Conservation (phyloP, 1,139 yeast genomes). For the Taphrina populina region DNA sequence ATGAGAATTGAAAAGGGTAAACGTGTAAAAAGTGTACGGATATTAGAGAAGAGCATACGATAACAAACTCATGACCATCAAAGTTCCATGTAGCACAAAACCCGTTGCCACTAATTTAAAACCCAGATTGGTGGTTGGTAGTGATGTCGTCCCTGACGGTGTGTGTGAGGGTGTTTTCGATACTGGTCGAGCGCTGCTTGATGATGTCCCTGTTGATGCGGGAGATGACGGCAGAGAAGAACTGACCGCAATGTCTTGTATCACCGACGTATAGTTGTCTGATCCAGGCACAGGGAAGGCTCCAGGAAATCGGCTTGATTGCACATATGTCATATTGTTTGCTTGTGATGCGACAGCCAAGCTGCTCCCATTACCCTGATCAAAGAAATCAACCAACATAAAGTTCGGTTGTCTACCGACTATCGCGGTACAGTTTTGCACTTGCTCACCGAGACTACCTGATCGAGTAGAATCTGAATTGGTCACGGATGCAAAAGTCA, state of each 20-base stretch:
- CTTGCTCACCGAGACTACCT: conserved; percentile 7
- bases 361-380: conserved; percentile 10
- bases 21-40: no score
- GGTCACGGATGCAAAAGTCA: conserved; percentile 14
- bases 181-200: no score
- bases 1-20: conserved; percentile 2
- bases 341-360: conserved; percentile 4
- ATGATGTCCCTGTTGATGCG: no score
- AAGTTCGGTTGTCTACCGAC: conserved; percentile 8
- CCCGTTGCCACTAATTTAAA: no score
- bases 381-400: conserved; percentile 14
- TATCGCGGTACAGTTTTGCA: background rate
- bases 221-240: no score
- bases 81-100: no score
- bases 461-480: background rate
- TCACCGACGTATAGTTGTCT: background rate
- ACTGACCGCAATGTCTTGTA: no score
- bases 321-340: background rate
- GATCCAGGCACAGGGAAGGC: conserved; percentile 13
- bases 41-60: no score
- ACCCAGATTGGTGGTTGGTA: no score
- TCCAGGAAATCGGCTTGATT: background rate
- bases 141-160: no score
- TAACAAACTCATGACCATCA: no score
- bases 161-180: no score